Conservation (phyloP, 2,329 filamentous ascomycete species). For the Albophoma yamanashiensis region DNA sequence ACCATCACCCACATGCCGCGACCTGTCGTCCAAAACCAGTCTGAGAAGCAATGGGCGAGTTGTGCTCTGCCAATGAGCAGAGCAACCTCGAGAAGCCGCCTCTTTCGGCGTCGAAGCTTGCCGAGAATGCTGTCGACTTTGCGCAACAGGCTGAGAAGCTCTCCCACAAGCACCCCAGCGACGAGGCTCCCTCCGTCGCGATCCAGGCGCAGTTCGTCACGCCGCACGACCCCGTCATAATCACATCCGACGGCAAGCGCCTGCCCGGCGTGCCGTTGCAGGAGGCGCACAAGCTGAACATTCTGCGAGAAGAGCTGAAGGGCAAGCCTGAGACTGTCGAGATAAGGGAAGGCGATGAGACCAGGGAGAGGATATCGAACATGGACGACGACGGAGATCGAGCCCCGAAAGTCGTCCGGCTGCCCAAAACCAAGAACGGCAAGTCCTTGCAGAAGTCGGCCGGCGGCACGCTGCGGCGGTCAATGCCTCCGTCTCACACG, state of each 20-base stretch:
- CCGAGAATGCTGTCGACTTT: conserved; percentile 41
- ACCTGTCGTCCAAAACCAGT: not conserved
- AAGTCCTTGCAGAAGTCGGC: conserved; percentile 30
- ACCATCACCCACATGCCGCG: not conserved
- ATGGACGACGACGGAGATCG: conserved; percentile 20
- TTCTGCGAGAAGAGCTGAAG: conserved; percentile 40
- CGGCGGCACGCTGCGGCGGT: conserved; percentile 32
- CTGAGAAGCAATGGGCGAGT: not conserved
- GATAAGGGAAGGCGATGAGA: conserved; percentile 13
- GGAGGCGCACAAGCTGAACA: conserved; percentile 62
- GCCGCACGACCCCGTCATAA: conserved; percentile 59
- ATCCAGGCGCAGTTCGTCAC: conserved; percentile 56
- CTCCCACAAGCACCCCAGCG: conserved; percentile 26
- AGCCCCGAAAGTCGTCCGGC: conserved; percentile 14
- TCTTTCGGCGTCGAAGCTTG: conserved; percentile 6
- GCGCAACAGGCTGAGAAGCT: conserved; percentile 50
- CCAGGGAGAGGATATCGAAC: conserved; percentile 15
- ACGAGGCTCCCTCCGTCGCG: conserved; percentile 31
- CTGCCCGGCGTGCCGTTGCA: conserved; percentile 58
- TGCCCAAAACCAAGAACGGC: conserved; percentile 19
- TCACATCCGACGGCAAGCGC: conserved; percentile 55
- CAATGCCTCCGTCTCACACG: conserved; percentile 56
- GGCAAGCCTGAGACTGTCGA: conserved; percentile 15
- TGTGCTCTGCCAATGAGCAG: not conserved
- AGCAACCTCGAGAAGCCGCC: not conserved